These are phyloP conservation scores for Zygoascus sp. DNA, from an alignment of 1,139 yeast species.

Conservation along the genomic window DNA sequence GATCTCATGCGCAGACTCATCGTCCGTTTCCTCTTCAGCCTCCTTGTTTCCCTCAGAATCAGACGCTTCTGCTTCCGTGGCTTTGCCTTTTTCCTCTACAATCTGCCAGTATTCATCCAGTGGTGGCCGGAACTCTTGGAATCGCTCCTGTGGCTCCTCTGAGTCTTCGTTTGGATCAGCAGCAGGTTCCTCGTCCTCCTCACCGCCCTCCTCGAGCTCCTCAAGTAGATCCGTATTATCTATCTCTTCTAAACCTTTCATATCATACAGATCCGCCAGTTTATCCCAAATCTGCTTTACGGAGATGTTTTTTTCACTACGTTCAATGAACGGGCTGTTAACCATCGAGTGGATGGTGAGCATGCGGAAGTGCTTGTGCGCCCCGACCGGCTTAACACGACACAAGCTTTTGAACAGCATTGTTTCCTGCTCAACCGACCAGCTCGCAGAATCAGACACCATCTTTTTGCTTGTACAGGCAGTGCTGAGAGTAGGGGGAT, in stretches of 20 bases:
- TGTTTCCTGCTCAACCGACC: slow-evolving; percentile 67
- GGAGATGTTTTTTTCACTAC: slow-evolving; percentile 28
- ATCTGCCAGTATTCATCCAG: slow-evolving; percentile 44
- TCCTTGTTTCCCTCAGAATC: background rate
- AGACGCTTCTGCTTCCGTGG: background rate
- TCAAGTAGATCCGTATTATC: slow-evolving; percentile 36
- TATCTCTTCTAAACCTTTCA: slow-evolving; percentile 51
- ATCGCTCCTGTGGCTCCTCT: slow-evolving; percentile 25
- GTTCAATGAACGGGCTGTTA: slow-evolving; percentile 36
- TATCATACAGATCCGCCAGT: slow-evolving; percentile 49
- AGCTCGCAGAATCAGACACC: slow-evolving; percentile 19
- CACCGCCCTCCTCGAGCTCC: background rate
- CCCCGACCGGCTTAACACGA: slow-evolving; percentile 64
- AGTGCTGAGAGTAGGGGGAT: too few relatives aligned
- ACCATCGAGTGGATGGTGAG: slow-evolving; percentile 49
- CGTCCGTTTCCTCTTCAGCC: background rate
- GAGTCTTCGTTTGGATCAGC: slow-evolving; percentile 18
- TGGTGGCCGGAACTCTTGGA: slow-evolving; percentile 40
- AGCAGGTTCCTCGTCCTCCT: slow-evolving; percentile 15
- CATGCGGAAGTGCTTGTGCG: slow-evolving; percentile 57
- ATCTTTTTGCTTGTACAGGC: background rate
- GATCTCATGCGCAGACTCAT: background rate
- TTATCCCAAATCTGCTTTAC: slow-evolving; percentile 57
- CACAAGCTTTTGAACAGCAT: slow-evolving; percentile 61
- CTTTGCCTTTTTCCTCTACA: slow-evolving; percentile 27